Evolutionary conservation across 2,329 filamentous ascomycete genomes (phyloP).

Genomic region (Penicillium brevicompactum): DNA sequence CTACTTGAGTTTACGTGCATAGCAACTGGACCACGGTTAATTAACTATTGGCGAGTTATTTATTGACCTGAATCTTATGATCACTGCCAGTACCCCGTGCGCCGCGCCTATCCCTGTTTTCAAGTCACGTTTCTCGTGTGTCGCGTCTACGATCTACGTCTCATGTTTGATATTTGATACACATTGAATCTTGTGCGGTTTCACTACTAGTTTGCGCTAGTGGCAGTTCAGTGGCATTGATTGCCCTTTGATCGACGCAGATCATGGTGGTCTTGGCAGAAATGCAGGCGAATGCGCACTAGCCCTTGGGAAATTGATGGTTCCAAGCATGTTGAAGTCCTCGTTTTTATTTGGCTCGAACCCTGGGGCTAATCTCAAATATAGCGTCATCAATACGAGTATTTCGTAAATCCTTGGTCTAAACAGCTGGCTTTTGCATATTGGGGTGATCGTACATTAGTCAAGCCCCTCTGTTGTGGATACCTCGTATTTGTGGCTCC

Average conservation of each 20-base stretch:
- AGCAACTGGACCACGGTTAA: neutral
- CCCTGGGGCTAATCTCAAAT: too few species aligned
- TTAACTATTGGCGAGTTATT: neutral
- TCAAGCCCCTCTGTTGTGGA: neutral
- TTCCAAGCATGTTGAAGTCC: too few species aligned
- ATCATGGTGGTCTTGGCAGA: neutral
- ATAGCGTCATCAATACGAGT: too few species aligned
- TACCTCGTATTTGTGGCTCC: too few species aligned
- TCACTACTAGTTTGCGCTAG: neutral
- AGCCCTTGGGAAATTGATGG: too few species aligned
- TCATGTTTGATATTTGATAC: neutral
- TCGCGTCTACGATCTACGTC: neutral
- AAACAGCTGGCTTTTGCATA: neutral
- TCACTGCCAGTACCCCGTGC: slow-evolving; percentile 10
- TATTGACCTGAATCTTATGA: neutral
- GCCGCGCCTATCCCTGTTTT: slow-evolving; percentile 10
- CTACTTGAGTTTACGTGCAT: neutral
- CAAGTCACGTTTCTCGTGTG: neutral
- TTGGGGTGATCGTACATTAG: neutral
- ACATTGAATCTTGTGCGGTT: neutral
- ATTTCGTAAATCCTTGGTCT: neutral
- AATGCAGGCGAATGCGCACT: too few species aligned
- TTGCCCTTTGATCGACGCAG: neutral
- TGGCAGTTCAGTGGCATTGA: neutral
- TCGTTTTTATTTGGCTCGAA: too few species aligned